Percentiles rank a stretch among this genome's conserved stretches.
Conservation (phyloP, 164 flowering plant genomes). For the Sedum album region DNA sequence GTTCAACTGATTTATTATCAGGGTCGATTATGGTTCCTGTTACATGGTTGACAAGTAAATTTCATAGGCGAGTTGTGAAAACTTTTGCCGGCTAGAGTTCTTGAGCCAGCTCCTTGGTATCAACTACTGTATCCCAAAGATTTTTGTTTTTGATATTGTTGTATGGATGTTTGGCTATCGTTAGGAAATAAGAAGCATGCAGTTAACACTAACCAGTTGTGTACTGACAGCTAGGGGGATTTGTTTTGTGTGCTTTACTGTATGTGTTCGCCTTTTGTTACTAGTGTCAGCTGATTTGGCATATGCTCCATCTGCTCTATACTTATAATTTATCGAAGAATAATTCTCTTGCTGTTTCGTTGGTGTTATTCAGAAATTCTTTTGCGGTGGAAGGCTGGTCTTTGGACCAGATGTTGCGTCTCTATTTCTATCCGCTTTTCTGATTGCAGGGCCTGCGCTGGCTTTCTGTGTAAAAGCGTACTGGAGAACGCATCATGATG, state of each 20-base stretch:
- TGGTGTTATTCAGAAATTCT: slow-evolving; percentile 50
- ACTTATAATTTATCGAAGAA: background rate
- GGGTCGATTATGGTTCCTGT: too few relatives aligned
- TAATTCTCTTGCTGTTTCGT: background rate
- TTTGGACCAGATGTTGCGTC: slow-evolving; percentile 95
- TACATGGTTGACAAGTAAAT: too few relatives aligned
- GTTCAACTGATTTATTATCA: background rate
- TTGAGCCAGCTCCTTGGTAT: background rate
- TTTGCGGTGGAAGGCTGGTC: slow-evolving; percentile 72
- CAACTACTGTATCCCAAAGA: background rate
- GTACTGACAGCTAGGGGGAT: background rate
- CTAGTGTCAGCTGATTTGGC: background rate
- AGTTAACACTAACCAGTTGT: background rate
- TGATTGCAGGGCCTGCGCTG: slow-evolving; percentile 69
- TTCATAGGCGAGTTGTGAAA: background rate
- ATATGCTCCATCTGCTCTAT: background rate
- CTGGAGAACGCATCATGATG: slow-evolving; percentile 22
- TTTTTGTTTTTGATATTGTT: background rate
- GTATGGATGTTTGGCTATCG: background rate
- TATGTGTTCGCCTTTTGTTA: background rate
- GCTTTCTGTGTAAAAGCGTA: slow-evolving; percentile 43
- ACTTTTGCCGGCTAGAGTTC: background rate
- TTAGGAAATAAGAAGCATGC: background rate
- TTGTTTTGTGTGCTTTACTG: background rate
- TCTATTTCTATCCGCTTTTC: slow-evolving; percentile 40